These are phyloP conservation scores for Tolypocladium capitatum DNA, from an alignment of 2,329 filamentous ascomycete species.

Conservation along the genomic window DNA sequence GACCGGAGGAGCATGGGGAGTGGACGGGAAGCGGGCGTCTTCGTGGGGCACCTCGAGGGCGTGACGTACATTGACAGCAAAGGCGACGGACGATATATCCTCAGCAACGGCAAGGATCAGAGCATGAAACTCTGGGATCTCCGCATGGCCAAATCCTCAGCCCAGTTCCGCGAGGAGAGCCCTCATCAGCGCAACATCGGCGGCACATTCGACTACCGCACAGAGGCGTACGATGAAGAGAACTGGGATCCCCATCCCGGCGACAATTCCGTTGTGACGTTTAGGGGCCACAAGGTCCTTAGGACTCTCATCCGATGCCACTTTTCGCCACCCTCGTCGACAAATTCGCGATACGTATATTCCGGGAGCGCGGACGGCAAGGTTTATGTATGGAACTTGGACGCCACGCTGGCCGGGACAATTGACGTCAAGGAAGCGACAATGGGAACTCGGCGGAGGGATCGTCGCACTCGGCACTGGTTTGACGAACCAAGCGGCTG, in stretches of 20 bases:
- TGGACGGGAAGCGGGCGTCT: conserved; percentile 53
- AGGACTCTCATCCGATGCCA: conserved; percentile 89
- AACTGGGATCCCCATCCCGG: conserved; percentile 52
- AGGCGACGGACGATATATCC: conserved; percentile 64
- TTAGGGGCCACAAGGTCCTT: conserved; percentile 77
- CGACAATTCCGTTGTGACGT: conserved; percentile 89
- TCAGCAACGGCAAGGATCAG: conserved; percentile 92
- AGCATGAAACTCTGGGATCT: conserved; percentile 97
- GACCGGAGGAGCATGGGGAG: conserved; percentile 87
- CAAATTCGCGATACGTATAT: conserved; percentile 86
- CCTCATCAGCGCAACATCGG: conserved; percentile 37
- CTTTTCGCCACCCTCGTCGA: conserved; percentile 77
- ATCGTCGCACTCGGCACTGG: conserved; percentile 41
- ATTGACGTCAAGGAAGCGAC: conserved; percentile 70
- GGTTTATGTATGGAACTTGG: conserved; percentile 86
- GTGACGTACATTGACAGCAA: conserved; percentile 59
- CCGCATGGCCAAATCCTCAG: conserved; percentile 71
- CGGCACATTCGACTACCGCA: conserved; percentile 63
- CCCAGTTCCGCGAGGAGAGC: conserved; percentile 44
- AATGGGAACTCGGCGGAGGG: conserved; percentile 42
- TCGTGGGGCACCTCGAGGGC: conserved; percentile 53
- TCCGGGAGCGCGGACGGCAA: conserved; percentile 81
- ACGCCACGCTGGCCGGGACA: conserved; percentile 65
- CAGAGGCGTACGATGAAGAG: conserved; percentile 48
- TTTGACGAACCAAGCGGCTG: conserved; percentile 45